A percentile compares a stretch with the other conserved stretches of the same genome.
These are phyloP conservation scores for Phalaenopsis hybrid DNA, from an alignment of 116 monocot genomes.

Conservation along the genomic window DNA sequence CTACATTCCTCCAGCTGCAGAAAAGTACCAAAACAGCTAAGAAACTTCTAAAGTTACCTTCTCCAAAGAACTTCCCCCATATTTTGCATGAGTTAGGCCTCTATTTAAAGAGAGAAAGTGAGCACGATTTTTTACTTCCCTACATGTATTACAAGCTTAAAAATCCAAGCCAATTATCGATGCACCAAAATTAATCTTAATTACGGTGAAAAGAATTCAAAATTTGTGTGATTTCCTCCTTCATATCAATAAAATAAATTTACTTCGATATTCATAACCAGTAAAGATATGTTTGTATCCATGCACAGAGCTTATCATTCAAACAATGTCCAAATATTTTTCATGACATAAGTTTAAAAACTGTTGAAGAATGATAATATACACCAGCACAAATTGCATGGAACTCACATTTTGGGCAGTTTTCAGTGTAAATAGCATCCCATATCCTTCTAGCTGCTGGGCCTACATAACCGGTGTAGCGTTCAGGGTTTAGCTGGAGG, in stretches of 20 bases:
- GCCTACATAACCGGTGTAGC: slow-evolving; percentile 85
- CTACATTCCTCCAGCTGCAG: neutral
- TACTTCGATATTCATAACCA: neutral
- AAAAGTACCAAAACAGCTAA: neutral
- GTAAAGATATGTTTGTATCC: neutral
- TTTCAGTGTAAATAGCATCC: slow-evolving; percentile 81
- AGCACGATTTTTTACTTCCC: neutral
- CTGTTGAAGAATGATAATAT: neutral
- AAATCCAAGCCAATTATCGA: neutral
- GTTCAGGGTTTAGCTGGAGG: slow-evolving; percentile 93
- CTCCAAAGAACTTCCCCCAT: neutral
- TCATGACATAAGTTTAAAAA: neutral
- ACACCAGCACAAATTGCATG: neutral
- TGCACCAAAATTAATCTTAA: neutral
- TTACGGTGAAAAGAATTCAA: neutral
- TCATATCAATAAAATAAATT: neutral
- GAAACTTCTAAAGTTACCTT: neutral
- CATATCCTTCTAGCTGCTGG: slow-evolving; percentile 82
- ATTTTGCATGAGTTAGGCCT: neutral
- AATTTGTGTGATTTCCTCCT: neutral
- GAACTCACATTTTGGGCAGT: slow-evolving; percentile 67
- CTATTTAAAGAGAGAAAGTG: neutral
- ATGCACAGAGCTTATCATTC: neutral
- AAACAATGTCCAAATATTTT: neutral
- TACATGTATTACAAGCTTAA: neutral